These are phyloP conservation scores for Calocybe gangraenosa DNA, from an alignment of 768 basidiomycete genomes.

Conservation along the genomic window DNA sequence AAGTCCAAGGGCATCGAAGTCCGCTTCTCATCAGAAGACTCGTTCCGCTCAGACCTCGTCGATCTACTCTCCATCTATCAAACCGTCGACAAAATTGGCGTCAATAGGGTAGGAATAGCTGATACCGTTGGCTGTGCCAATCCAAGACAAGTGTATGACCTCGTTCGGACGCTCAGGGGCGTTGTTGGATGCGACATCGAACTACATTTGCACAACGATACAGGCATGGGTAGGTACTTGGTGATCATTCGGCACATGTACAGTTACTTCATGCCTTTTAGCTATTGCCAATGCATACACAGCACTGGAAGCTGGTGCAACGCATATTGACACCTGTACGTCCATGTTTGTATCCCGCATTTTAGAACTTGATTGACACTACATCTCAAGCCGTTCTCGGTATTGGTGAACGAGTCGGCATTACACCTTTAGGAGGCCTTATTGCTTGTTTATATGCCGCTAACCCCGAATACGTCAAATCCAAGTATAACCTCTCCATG, in stretches of 20 bases:
- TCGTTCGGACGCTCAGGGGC: constrained; percentile 92
- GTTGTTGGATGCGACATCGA: constrained; percentile 98
- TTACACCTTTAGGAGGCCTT: constrained; percentile 95
- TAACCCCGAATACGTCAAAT: constrained; percentile 98
- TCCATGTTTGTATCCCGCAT: constrained; percentile 5
- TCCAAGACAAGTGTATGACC: constrained; percentile 96
- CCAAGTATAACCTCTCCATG: constrained; percentile 98
- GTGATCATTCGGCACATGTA: constrained; percentile 2
- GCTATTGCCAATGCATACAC: constrained; percentile 99
- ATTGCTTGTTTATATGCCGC: constrained; percentile 96
- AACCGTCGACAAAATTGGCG: constrained; percentile 98
- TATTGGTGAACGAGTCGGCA: constrained; percentile 98
- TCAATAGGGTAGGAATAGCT: constrained; percentile 97
- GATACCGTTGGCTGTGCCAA: constrained; percentile 99
- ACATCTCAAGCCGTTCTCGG: constrained; percentile 76
- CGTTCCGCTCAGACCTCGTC: constrained; percentile 99
- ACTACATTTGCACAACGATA: constrained; percentile 97
- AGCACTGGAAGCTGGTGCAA: constrained; percentile 97
- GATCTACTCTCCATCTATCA: constrained; percentile 98
- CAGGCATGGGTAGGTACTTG: constrained; percentile 74
- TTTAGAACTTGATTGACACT: constrained; percentile 4
- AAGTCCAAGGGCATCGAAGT: constrained; percentile 99
- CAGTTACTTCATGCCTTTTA: constrained; percentile 20
- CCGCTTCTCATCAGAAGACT: constrained; percentile 99
- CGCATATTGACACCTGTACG: constrained; percentile 96